Percentiles rank a stretch among this genome's conserved stretches.
These are phyloP conservation scores for Noccaea bulbosa DNA, from an alignment of 345 rosid species.

Conservation along the genomic window DNA sequence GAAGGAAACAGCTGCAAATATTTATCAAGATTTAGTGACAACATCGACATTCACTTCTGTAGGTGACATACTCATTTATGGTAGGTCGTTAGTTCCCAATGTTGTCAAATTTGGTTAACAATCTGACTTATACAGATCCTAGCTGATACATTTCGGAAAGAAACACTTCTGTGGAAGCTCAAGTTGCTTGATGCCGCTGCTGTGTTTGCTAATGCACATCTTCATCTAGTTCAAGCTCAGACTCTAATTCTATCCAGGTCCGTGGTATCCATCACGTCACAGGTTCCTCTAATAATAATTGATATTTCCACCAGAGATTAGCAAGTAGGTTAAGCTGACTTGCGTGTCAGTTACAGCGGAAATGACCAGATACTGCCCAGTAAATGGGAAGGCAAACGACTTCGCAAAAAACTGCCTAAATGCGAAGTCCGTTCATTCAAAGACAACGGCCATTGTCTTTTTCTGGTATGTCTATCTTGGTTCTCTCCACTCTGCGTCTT, in stretches of 20 bases:
- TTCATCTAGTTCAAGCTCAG: conserved; percentile 70
- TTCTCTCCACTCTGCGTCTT: conserved; percentile 18
- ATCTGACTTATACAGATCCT: conserved; percentile 57
- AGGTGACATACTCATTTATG: conserved; percentile 31
- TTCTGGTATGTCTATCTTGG: conserved; percentile 60
- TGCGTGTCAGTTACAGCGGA: conserved; percentile 53
- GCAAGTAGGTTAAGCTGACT: conserved; percentile 24
- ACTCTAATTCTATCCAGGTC: conserved; percentile 72
- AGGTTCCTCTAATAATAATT: conserved; percentile 17
- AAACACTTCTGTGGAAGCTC: conserved; percentile 80
- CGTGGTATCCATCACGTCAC: conserved; percentile 5
- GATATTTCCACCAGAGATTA: background rate
- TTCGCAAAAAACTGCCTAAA: conserved; percentile 49
- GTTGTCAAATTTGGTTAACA: conserved; percentile 29
- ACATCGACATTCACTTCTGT: conserved; percentile 59
- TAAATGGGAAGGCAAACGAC: conserved; percentile 65
- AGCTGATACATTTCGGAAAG: conserved; percentile 54
- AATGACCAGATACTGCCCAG: conserved; percentile 79
- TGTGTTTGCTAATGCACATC: conserved; percentile 66
- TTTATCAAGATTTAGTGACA: conserved; percentile 53
- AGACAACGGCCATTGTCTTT: conserved; percentile 71
- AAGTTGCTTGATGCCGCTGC: conserved; percentile 65
- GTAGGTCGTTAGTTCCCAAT: conserved; percentile 14
- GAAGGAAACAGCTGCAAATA: conserved; percentile 49
- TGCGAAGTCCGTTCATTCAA: conserved; percentile 62